Evolutionary conservation across 2,329 filamentous ascomycete species (phyloP).

Genomic region (Ramichloridium luteum): DNA sequence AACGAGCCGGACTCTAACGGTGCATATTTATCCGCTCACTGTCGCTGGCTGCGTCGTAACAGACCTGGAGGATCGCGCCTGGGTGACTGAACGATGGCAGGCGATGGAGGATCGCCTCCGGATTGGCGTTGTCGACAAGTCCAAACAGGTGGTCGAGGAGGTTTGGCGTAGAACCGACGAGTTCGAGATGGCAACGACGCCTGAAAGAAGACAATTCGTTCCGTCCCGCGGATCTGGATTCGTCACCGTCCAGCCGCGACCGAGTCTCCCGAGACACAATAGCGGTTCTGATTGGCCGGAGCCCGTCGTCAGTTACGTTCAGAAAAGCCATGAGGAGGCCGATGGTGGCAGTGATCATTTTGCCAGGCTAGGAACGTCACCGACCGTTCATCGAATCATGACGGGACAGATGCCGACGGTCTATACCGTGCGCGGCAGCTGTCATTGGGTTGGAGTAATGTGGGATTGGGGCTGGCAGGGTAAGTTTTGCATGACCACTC

Average conservation of each 20-base stretch:
- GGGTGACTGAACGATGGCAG: conserved; percentile 52
- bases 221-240: too few relatives aligned
- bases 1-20: conserved; percentile 50
- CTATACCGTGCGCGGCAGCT: conserved; percentile 50
- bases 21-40: conserved; percentile 58
- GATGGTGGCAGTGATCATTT: too few relatives aligned
- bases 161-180: conserved; percentile 54
- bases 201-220: too few relatives aligned
- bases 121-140: conserved; percentile 56
- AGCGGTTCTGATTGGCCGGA: conserved; percentile 42
- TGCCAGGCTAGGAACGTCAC: too few relatives aligned
- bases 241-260: conserved; percentile 9
- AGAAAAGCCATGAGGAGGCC: too few relatives aligned
- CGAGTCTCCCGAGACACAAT: conserved; percentile 9
- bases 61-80: conserved; percentile 47
- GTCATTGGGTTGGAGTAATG: conserved; percentile 63
- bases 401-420: too few relatives aligned
- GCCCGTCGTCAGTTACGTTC: too few relatives aligned
- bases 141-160: conserved; percentile 51
- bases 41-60: conserved; percentile 54
- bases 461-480: conserved; percentile 62
- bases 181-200: too few relatives aligned
- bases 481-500: conserved; percentile 35
- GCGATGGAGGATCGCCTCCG: conserved; percentile 50
- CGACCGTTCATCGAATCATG: too few relatives aligned